Evolutionary conservation across 2,329 filamentous ascomycete species (phyloP).

Genomic region (Aspergillus carbonarius): DNA sequence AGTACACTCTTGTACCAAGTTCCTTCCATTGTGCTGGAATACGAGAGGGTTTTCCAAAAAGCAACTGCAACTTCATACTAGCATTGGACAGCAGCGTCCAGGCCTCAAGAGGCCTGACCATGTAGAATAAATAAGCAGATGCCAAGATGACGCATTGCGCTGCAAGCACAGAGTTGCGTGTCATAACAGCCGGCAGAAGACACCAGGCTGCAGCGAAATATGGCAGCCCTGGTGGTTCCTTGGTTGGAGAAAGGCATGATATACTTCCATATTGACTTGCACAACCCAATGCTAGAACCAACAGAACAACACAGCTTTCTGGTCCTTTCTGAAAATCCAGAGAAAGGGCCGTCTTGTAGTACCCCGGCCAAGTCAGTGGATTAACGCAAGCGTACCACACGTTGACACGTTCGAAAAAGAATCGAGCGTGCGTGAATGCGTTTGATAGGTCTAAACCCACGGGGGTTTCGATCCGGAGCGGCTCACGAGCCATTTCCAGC

Average conservation of each 20-base stretch:
- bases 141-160: slow-evolving; percentile 79
- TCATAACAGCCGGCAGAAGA: slow-evolving; percentile 75
- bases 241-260: slow-evolving; percentile 65
- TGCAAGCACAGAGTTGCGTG: slow-evolving; percentile 72
- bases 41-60: slow-evolving; percentile 70
- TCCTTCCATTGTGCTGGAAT: slow-evolving; percentile 70
- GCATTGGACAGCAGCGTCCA: slow-evolving; percentile 79
- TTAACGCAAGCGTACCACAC: slow-evolving; percentile 86
- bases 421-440: slow-evolving; percentile 70
- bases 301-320: slow-evolving; percentile 77
- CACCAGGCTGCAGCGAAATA: slow-evolving; percentile 82
- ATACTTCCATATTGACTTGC: slow-evolving; percentile 75
- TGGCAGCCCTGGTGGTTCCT: slow-evolving; percentile 71
- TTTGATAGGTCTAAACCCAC: slow-evolving; percentile 72
- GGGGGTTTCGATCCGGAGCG: slow-evolving; percentile 60
- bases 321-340: slow-evolving; percentile 75
- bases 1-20: slow-evolving; percentile 75
- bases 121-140: slow-evolving; percentile 78
- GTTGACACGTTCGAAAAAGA: slow-evolving; percentile 79
- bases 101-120: slow-evolving; percentile 77
- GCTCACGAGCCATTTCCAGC: slow-evolving; percentile 75
- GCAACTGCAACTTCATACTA: slow-evolving; percentile 76
- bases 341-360: slow-evolving; percentile 72
- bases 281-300: slow-evolving; percentile 75
- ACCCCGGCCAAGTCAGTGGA: slow-evolving; percentile 73